Percentiles rank a stretch among this genome's conserved stretches.
Conservation (phyloP, 164 flowering plant genomes). For the Magnolia officinalis region DNA sequence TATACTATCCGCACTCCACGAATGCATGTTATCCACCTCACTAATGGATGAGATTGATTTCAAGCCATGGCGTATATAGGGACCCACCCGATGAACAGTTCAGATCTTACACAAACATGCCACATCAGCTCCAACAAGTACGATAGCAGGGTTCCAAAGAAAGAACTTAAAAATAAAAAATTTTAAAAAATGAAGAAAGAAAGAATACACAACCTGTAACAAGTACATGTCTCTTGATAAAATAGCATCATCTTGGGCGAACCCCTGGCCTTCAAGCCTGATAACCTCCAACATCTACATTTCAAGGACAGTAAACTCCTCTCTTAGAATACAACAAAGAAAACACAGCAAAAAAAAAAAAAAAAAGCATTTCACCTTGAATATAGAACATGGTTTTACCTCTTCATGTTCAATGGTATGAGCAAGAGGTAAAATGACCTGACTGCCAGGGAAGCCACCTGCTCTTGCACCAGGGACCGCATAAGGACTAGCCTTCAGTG, state of each 20-base stretch:
- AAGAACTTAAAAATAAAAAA: too few relatives aligned
- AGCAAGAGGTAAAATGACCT: conserved; percentile 72
- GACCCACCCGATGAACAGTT: too few relatives aligned
- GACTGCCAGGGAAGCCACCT: conserved; percentile 57
- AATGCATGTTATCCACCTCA: too few relatives aligned
- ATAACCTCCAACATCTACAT: conserved; percentile 69
- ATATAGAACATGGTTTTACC: conserved; percentile 28
- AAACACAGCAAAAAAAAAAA: background rate
- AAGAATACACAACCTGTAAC: conserved; percentile 45
- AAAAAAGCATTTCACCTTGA: background rate
- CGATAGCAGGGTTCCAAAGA: too few relatives aligned
- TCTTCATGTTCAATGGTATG: conserved; percentile 78
- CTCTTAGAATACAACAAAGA: background rate
- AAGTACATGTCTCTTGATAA: conserved; percentile 63
- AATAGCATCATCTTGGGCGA: conserved; percentile 59
- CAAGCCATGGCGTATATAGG: too few relatives aligned
- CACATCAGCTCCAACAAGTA: too few relatives aligned
- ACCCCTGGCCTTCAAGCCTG: conserved; percentile 67
- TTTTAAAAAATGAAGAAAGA: background rate
- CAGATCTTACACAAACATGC: too few relatives aligned
- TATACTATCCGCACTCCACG: too few relatives aligned
- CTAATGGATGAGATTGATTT: too few relatives aligned
- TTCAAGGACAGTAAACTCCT: background rate
- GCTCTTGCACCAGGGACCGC: conserved; percentile 58
- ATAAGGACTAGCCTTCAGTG: conserved; percentile 54